phyloP scores from a whole-genome alignment of 2,329 filamentous ascomycete species.

The Tolypocladium guangdongense region DNA sequence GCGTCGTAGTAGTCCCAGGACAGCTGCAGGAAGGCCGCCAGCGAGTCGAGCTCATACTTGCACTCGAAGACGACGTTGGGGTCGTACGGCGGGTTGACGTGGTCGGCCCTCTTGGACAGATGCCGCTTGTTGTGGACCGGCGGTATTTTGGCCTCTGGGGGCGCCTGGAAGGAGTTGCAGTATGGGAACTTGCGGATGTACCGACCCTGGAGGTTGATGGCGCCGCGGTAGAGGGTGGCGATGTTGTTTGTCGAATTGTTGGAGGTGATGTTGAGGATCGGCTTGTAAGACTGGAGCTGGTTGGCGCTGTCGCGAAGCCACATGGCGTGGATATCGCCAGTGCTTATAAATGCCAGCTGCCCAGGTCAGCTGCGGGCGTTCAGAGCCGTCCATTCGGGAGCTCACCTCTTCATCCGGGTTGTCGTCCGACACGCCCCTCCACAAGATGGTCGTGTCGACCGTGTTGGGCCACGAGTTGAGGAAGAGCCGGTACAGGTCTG shows the following conservation, averaged over 20 bases:
- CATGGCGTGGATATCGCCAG: conserved; percentile 83
- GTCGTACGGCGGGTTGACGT: conserved; percentile 53
- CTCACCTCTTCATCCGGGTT: conserved; percentile 46
- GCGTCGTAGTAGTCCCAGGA: conserved; percentile 68
- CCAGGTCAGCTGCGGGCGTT: background rate
- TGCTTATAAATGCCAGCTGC: conserved; percentile 67
- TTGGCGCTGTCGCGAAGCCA: conserved; percentile 87
- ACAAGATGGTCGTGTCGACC: conserved; percentile 60
- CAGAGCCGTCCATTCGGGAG: background rate
- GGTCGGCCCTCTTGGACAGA: conserved; percentile 31
- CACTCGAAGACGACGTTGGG: conserved; percentile 74
- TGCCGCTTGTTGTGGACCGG: conserved; percentile 9
- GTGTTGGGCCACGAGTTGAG: conserved; percentile 66
- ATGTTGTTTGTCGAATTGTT: conserved; percentile 36
- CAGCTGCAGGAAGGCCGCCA: conserved; percentile 77
- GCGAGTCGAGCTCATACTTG: conserved; percentile 89
- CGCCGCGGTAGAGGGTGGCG: conserved; percentile 59
- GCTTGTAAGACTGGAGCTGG: conserved; percentile 64
- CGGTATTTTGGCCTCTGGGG: conserved; percentile 47
- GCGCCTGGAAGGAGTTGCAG: conserved; percentile 93
- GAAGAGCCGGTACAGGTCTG: conserved; percentile 62
- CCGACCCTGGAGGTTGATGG: conserved; percentile 65
- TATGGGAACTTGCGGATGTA: conserved; percentile 64
- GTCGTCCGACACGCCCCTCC: conserved; percentile 50
- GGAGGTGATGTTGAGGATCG: conserved; percentile 44